Conservation (phyloP, 177 flowering plant genomes). For the Vitis hybrid region DNA sequence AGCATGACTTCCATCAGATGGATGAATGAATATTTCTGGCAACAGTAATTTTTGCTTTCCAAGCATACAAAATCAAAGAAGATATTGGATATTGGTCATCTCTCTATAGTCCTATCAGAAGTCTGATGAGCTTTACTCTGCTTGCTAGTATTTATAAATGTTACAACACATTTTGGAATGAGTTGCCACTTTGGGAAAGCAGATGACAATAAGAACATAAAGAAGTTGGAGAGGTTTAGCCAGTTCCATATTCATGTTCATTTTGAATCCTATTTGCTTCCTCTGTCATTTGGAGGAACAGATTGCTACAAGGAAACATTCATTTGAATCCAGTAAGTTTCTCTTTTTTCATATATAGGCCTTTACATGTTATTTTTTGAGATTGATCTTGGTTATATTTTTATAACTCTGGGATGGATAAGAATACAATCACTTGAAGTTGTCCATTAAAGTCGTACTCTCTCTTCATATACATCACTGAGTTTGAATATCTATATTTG, state of each 20-base stretch:
- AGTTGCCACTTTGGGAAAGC: neutral
- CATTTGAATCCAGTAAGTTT: too few species aligned
- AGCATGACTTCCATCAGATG: neutral
- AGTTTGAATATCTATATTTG: neutral
- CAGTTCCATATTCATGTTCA: too few species aligned
- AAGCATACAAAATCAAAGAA: neutral
- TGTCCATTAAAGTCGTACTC: neutral
- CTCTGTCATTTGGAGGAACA: neutral
- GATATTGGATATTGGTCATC: neutral
- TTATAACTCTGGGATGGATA: neutral
- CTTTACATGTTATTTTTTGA: neutral
- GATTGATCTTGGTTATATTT: neutral
- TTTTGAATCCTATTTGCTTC: neutral
- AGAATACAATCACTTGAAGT: neutral
- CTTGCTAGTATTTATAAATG: neutral
- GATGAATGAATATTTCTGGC: neutral
- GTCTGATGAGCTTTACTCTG: neutral
- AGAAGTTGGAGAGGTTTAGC: neutral
- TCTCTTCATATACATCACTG: neutral
- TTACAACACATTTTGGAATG: neutral
- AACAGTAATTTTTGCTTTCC: neutral
- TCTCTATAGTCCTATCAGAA: neutral
- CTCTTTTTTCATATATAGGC: too few species aligned
- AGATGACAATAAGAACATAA: neutral
- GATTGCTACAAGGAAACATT: neutral